Percentiles rank a stretch among this genome's conserved stretches.
These are phyloP conservation scores for Agrocybe pediades DNA, from an alignment of 768 basidiomycete species.

Conservation along the genomic window DNA sequence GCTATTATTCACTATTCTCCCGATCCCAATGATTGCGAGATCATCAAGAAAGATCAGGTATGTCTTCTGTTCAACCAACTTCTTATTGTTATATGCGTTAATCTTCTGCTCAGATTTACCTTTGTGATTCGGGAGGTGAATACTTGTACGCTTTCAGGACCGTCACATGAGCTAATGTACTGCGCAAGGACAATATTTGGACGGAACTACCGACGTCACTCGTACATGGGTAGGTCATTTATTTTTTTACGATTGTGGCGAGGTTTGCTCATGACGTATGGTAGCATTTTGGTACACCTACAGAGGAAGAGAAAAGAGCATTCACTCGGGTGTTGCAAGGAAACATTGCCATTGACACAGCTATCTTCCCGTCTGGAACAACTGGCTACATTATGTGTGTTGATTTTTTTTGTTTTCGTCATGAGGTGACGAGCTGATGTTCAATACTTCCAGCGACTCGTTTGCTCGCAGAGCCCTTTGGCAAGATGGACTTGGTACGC, in stretches of 20 bases:
- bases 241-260: not conserved
- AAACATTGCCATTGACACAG: slow-evolving; percentile 86
- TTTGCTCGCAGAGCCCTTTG: slow-evolving; percentile 80
- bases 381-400: slow-evolving; percentile 53
- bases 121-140: slow-evolving; percentile 82
- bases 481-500: slow-evolving; percentile 82
- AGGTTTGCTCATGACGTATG: not conserved
- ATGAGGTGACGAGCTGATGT: not conserved
- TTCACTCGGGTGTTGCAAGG: slow-evolving; percentile 93
- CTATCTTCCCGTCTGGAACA: slow-evolving; percentile 80
- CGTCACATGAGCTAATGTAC: not conserved
- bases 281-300: slow-evolving; percentile 88
- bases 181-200: slow-evolving; percentile 71
- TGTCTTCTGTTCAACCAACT: not conserved
- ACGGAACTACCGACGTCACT: slow-evolving; percentile 96
- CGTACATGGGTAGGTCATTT: slow-evolving; percentile 69
- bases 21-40: slow-evolving; percentile 68
- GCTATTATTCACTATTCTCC: slow-evolving; percentile 96
- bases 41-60: slow-evolving; percentile 77
- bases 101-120: slow-evolving; percentile 34
- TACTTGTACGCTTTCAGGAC: not conserved
- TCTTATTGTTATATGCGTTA: not conserved
- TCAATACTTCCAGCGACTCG: slow-evolving; percentile 57
- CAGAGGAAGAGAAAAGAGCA: slow-evolving; percentile 78
- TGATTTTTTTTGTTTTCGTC: not conserved